Conservation (phyloP, 2,329 filamentous ascomycete species). For the Fusarium graminum region DNA sequence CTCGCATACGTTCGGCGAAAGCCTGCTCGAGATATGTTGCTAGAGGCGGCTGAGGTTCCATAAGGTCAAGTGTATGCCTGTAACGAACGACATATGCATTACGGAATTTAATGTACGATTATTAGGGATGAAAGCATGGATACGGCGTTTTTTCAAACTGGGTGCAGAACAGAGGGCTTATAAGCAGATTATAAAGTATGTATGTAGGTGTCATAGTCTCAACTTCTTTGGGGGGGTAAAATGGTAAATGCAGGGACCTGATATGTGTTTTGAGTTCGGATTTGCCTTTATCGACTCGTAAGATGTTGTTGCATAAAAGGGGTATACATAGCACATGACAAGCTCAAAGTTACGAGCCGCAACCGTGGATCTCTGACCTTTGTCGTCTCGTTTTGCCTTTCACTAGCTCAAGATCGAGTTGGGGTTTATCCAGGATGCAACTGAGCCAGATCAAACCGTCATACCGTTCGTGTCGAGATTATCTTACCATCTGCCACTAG, state of each 20-base stretch:
- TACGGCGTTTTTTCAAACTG: slow-evolving; percentile 17
- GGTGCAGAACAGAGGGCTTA: not conserved
- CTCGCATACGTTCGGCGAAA: slow-evolving; percentile 69
- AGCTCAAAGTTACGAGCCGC: slow-evolving; percentile 30
- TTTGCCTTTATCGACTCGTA: slow-evolving; percentile 15
- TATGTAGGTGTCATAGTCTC: slow-evolving; percentile 12
- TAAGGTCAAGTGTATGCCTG: not conserved
- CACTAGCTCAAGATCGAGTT: not conserved
- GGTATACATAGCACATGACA: slow-evolving; percentile 27
- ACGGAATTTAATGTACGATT: slow-evolving; percentile 7
- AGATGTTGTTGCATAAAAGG: slow-evolving; percentile 8
- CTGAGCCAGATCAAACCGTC: slow-evolving; percentile 10
- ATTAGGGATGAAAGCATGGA: slow-evolving; percentile 13
- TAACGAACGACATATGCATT: not conserved
- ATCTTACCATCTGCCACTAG: slow-evolving; percentile 11
- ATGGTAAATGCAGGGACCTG: not conserved
- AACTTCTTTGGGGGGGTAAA: not conserved
- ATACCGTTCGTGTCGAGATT: slow-evolving; percentile 1
- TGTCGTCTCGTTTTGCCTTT: not conserved
- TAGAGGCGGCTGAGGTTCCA: slow-evolving; percentile 7
- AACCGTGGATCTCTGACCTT: slow-evolving; percentile 1
- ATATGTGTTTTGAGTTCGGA: slow-evolving; percentile 8
- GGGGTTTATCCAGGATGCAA: not conserved
- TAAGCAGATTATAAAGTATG: slow-evolving; percentile 10
- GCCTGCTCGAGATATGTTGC: slow-evolving; percentile 10